phyloP scores from a whole-genome alignment of 2,329 filamentous ascomycete species.

The Lizonia empirigonia region DNA sequence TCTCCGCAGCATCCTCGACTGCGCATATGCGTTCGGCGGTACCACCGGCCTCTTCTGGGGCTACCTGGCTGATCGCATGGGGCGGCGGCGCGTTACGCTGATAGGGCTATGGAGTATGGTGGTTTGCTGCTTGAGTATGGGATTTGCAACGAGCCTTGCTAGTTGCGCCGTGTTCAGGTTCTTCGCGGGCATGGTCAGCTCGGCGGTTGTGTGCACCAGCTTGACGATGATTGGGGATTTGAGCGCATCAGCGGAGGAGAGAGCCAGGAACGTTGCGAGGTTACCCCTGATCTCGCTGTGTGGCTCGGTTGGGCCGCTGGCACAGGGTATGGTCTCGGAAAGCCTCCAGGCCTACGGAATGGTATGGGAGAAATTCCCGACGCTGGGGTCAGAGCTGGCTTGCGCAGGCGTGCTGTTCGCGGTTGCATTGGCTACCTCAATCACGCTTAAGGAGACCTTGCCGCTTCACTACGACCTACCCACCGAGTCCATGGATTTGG shows the following conservation, averaged over 20 bases:
- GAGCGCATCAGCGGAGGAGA: constrained; percentile 43
- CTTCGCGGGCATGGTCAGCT: constrained; percentile 52
- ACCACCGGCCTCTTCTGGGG: constrained; percentile 55
- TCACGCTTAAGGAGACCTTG: constrained; percentile 51
- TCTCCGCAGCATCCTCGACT: constrained; percentile 55
- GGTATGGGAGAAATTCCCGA: constrained; percentile 52
- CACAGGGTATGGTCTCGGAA: constrained; percentile 51
- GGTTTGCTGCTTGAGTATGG: constrained; percentile 54
- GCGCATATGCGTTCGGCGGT: constrained; percentile 55
- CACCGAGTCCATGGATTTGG: constrained; percentile 34
- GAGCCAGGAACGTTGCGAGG: constrained; percentile 51
- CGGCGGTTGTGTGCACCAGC: constrained; percentile 52
- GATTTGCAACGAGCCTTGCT: constrained; percentile 52
- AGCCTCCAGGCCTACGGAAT: constrained; percentile 50
- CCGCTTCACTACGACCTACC: constrained; percentile 33
- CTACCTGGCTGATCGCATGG: constrained; percentile 51
- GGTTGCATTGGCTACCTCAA: constrained; percentile 48
- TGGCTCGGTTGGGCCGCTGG: constrained; percentile 54
- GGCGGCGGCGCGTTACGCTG: constrained; percentile 53
- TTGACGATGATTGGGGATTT: constrained; percentile 56
- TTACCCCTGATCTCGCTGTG: constrained; percentile 54
- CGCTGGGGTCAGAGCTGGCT: constrained; percentile 52
- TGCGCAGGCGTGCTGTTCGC: constrained; percentile 51
- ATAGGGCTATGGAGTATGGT: constrained; percentile 52
- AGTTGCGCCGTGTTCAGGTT: constrained; percentile 53